Base-by-base conservation (phyloP, 2,329 filamentous ascomycete genomes). In the Penicillium sp. region DNA sequence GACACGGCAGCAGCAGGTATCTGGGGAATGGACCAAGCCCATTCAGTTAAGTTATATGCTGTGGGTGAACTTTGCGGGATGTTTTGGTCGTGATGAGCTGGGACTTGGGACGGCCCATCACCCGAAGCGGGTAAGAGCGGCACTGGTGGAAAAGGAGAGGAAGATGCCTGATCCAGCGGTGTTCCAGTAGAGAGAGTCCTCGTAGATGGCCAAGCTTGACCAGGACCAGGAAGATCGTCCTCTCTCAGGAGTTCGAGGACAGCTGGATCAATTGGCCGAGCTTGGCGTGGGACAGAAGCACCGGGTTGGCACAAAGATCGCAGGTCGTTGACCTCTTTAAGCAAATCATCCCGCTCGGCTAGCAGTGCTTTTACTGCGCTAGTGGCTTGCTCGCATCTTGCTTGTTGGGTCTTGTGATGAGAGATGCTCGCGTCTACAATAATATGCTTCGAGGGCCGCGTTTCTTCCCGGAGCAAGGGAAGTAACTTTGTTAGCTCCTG, bases 361-460 rank as follows among this genome's bases (percentile, higher is more conserved):
- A 60, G 14, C 2, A 57, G 33, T n/a, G 48, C n/a, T 26, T 56
- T 42, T 27, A 60, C 29, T 14, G 51, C 45, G 26, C 31, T 35
- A 18, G 23, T 33, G 18, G 49, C 53, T 20, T 53, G 49, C 15
- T 35, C 8, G 41, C 20, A 54, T 33, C 29, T 55, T 25, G 44
- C 27, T 26, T 60, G 46, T n/a, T 60, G 58, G 6, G 50, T 22
- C 31, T 50, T 52, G 29, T 60, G 58, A 22, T 60, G 49, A 18
- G 58, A 35, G 27, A 60, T 60, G 31, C 58, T 60, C 2, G 55
- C 55, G 20, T 60, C 55, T 27, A 60, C 49, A 26, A 60, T 60
- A 25, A 56, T 54, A 35, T 60, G 55, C 31, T 60, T 60, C 4
- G 58, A 60, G n/a, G 53, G 58, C 12, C 58, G 55, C 11, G 35